Conservation (phyloP, 805 yeast species). For the Tanozyma kutaoensis region DNA sequence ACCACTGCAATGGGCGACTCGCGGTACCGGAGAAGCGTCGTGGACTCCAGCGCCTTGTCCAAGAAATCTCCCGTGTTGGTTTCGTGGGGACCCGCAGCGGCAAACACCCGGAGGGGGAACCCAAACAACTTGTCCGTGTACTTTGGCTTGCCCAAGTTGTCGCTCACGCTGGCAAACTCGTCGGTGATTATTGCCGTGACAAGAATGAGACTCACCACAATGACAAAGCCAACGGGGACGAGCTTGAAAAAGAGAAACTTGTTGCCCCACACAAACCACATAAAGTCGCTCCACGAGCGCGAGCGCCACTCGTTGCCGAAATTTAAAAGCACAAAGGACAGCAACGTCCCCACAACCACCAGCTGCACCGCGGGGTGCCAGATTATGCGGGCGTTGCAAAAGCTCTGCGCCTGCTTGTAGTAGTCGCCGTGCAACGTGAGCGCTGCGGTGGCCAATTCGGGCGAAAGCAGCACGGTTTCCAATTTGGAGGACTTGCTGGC, state of each 20-base stretch:
- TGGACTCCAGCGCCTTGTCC: slow-evolving; percentile 25
- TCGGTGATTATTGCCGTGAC: slow-evolving; percentile 30
- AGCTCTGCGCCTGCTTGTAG: slow-evolving; percentile 32
- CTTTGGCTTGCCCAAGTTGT: slow-evolving; percentile 10
- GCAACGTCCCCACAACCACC: slow-evolving; percentile 3
- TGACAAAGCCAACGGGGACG: slow-evolving; percentile 25
- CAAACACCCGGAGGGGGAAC: slow-evolving; percentile 34
- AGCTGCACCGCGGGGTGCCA: slow-evolving; percentile 30
- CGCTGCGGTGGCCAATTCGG: slow-evolving; percentile 47
- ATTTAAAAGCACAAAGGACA: slow-evolving; percentile 6
- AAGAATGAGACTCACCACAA: slow-evolving; percentile 24
- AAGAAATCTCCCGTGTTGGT: slow-evolving; percentile 11
- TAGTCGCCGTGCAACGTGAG: slow-evolving; percentile 54
- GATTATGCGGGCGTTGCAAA: slow-evolving; percentile 30
- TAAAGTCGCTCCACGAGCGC: slow-evolving; percentile 17
- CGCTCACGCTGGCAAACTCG: slow-evolving; percentile 27
- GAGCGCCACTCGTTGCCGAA: slow-evolving; percentile 18
- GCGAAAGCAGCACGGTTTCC: slow-evolving; percentile 33
- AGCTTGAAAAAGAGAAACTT: slow-evolving; percentile 11
- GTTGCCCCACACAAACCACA: slow-evolving; percentile 8
- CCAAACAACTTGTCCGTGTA: slow-evolving; percentile 31
- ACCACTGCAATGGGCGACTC: slow-evolving; percentile 59
- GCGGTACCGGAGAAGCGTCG: slow-evolving; percentile 49
- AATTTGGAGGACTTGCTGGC: slow-evolving; percentile 39
- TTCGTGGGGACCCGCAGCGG: slow-evolving; percentile 10